These are phyloP conservation scores for Thalassiosira exigua DNA, from an alignment of 352 stramenopile genomes.

Conservation along the genomic window DNA sequence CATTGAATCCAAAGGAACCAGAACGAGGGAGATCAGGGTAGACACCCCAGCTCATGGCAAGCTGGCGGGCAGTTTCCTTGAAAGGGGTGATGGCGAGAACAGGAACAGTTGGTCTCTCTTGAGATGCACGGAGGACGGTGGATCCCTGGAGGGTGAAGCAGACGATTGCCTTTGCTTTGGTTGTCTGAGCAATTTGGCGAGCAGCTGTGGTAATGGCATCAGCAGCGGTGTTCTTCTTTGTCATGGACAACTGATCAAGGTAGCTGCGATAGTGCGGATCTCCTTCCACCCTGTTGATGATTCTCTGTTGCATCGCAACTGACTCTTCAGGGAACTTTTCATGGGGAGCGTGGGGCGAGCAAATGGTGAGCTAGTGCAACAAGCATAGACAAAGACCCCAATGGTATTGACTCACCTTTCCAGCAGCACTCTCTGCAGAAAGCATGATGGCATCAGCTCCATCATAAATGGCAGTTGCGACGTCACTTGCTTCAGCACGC, in stretches of 20 bases:
- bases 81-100: conserved; percentile 86
- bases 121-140: conserved; percentile 81
- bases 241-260: conserved; percentile 52
- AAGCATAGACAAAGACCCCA: no score
- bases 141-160: conserved; percentile 84
- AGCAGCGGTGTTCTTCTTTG: conserved; percentile 67
- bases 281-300: conserved; percentile 87
- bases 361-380: conserved; percentile 26
- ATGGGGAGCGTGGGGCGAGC: background rate
- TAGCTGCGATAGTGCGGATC: conserved; percentile 79
- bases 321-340: conserved; percentile 74
- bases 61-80: conserved; percentile 79
- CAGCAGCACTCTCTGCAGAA: conserved; percentile 97
- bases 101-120: conserved; percentile 70
- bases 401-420: conserved; percentile 75
- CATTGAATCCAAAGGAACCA: no score
- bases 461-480: conserved; percentile 98
- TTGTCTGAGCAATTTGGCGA: conserved; percentile 76
- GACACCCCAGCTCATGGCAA: conserved; percentile 86
- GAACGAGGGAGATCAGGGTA: conserved; percentile 84
- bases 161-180: conserved; percentile 85
- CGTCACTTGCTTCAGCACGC: conserved; percentile 97
- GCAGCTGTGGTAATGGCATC: conserved; percentile 86
- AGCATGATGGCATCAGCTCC: conserved; percentile 98
- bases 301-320: conserved; percentile 87